Evolutionary conservation across 805 yeast species (phyloP).

Genomic region (Candida chilensis): DNA sequence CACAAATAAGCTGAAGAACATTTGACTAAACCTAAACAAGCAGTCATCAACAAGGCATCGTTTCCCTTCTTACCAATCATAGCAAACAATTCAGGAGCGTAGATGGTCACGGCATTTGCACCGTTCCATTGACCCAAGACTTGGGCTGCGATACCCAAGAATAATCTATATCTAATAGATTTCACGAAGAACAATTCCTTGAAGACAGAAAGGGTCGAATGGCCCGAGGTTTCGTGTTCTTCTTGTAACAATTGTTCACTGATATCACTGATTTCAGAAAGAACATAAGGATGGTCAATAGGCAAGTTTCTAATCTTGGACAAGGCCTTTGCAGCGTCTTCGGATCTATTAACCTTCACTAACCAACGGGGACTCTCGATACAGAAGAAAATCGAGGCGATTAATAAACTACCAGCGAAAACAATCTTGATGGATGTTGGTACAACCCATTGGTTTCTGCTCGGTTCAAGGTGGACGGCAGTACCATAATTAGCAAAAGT

Average conservation of each 20-base stretch:
- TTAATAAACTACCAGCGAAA: constrained; percentile 34
- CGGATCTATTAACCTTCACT: constrained; percentile 28
- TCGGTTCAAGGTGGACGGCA: constrained; percentile 27
- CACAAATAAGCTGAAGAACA: constrained; percentile 35
- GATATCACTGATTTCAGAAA: constrained; percentile 41
- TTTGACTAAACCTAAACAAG: constrained; percentile 45
- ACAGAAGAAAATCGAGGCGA: constrained; percentile 30
- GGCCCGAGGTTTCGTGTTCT: constrained; percentile 12
- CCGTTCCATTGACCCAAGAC: constrained; percentile 53
- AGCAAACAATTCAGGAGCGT: constrained; percentile 43
- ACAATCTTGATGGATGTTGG: constrained; percentile 41
- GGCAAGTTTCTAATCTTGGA: constrained; percentile 34
- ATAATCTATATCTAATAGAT: constrained; percentile 36
- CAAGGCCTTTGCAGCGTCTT: constrained; percentile 27
- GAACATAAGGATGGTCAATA: constrained; percentile 36
- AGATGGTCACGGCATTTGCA: constrained; percentile 45
- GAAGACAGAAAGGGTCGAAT: constrained; percentile 11
- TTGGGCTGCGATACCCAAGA: constrained; percentile 31
- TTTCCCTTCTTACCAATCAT: constrained; percentile 34
- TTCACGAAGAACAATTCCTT: constrained; percentile 24
- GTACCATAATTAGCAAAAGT: constrained; percentile 45
- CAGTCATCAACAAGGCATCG: constrained; percentile 35
- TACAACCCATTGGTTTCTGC: constrained; percentile 39
- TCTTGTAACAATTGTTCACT: constrained; percentile 34
- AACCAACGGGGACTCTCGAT: constrained; percentile 46